These are phyloP conservation scores for Cornus florida DNA, from an alignment of 148 eudicot species.

Conservation along the genomic window DNA sequence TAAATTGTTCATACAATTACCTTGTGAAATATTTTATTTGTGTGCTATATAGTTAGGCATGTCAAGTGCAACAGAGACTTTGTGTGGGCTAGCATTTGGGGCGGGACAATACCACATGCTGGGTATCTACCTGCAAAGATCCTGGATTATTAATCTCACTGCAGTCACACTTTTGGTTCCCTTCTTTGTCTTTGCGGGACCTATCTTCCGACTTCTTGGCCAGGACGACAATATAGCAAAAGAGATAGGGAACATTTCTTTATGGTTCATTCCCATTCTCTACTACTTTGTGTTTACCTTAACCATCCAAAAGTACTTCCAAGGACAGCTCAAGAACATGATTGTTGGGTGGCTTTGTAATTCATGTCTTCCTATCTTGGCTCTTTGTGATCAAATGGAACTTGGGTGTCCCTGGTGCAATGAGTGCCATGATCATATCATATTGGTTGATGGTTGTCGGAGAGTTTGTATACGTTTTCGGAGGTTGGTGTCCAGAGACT, in stretches of 20 bases:
- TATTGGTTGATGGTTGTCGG: constrained; percentile 44
- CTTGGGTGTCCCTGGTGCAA: constrained; percentile 51
- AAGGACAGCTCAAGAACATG: constrained; percentile 66
- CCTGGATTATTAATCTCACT: constrained; percentile 59
- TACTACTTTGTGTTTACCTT: constrained; percentile 39
- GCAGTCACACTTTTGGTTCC: constrained; percentile 49
- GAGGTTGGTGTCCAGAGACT: constrained; percentile 59
- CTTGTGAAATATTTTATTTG: background rate
- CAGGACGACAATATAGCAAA: constrained; percentile 39
- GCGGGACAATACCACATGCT: constrained; percentile 66
- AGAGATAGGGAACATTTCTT: constrained; percentile 38
- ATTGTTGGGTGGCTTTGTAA: constrained; percentile 44
- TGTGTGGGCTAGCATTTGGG: constrained; percentile 80
- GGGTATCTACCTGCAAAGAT: constrained; percentile 68
- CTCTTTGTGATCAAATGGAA: constrained; percentile 33
- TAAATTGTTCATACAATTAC: too few species aligned
- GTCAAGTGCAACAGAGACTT: constrained; percentile 71
- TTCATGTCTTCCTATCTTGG: constrained; percentile 60
- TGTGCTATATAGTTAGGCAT: constrained; percentile 52
- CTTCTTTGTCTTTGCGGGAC: constrained; percentile 45
- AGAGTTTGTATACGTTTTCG: constrained; percentile 49
- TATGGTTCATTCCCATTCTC: constrained; percentile 60
- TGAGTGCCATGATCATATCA: constrained; percentile 47
- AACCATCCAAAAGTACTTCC: constrained; percentile 68
- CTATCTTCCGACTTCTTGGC: constrained; percentile 47